Conservation (phyloP, 139 green algal species). For the Chlorella sorokiniana region DNA sequence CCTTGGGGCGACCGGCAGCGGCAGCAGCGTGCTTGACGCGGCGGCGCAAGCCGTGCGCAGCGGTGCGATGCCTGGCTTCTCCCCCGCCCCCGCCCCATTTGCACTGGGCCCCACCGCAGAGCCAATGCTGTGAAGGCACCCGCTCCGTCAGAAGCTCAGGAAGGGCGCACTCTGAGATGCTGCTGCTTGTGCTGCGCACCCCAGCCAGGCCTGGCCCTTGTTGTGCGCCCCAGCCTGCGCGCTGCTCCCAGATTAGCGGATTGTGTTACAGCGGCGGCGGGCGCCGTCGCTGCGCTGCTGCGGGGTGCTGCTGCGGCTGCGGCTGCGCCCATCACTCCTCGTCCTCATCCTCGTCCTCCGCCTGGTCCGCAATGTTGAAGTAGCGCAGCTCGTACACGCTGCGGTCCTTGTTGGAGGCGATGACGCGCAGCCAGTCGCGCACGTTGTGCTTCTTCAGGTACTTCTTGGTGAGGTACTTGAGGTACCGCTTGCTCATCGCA, state of each 20-base stretch:
- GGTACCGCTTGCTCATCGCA: conserved; percentile 87
- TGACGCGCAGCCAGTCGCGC: conserved; percentile 97
- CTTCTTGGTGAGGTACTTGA: conserved; percentile 99
- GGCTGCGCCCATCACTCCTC: conserved; percentile 22
- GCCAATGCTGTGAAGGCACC: background rate
- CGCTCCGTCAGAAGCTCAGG: no score
- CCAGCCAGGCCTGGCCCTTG: no score
- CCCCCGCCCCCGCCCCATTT: background rate
- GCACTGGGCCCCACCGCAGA: background rate
- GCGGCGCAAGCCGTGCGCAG: no score
- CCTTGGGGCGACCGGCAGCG: background rate
- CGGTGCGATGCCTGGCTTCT: no score
- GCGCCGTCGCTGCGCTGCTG: no score
- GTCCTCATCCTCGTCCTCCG: conserved; percentile 81
- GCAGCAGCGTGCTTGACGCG: no score
- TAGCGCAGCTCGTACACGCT: conserved; percentile 97
- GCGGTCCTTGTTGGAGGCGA: conserved; percentile 98
- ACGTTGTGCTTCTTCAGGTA: conserved; percentile 99
- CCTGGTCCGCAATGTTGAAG: conserved; percentile 98
- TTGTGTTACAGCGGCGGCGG: no score
- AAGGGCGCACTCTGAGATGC: no score
- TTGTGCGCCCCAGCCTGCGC: no score
- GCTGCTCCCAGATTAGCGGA: no score
- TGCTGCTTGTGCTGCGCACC: no score
- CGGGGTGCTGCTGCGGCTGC: background rate